Base-by-base conservation (phyloP, 2,329 filamentous ascomycete genomes). In the Fusarium sp. region DNA sequence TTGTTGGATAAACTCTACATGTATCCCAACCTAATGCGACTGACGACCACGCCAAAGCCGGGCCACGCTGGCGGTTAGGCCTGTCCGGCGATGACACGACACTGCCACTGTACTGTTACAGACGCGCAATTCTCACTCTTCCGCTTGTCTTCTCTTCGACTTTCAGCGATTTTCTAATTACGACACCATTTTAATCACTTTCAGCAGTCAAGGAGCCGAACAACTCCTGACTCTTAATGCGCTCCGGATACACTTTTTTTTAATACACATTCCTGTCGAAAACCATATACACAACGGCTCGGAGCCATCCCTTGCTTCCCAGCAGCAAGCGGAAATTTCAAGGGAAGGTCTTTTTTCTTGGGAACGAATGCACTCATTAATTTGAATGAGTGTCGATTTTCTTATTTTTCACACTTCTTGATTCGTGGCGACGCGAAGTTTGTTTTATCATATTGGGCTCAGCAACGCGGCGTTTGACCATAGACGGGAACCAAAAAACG, bases 231-330 rank as follows among this genome's bases (percentile, higher is more conserved):
- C 75, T 73, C 20, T 58, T 80, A 75, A 78, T 79, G 75, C 66
- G 69, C 76, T 78, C 73, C 71, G 73, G 56, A 77, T 79, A 80
- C 70, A 72, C 68, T 71, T 78, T 27, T 78, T 27, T 78, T 80
- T 82, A 79, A 81, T 81, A 75, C 75, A 73, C 75, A 71, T 80
- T 80, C 77, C 73, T 78, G 72, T 76, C 76, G 68, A 77, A 76
- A 75, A 76, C 62, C 72, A 80, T 79, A 80, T 74, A 81, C 76
- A 77, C 72, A 73, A 70, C 75, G 80, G 80, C 81, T 80, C 80
- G 64, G 72, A 78, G 81, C 81, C 80, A 81, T 71, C 68, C 73
- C 76, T 81, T 79, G 80, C 80, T 81, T 80, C 78, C 77, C 79
- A 82, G 81, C 78, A 80, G 79, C 79, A 79, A 78, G 76, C 46